Evolutionary conservation across 768 basidiomycete species (phyloP).

Genomic region (Panaeolus papilionaceus): DNA sequence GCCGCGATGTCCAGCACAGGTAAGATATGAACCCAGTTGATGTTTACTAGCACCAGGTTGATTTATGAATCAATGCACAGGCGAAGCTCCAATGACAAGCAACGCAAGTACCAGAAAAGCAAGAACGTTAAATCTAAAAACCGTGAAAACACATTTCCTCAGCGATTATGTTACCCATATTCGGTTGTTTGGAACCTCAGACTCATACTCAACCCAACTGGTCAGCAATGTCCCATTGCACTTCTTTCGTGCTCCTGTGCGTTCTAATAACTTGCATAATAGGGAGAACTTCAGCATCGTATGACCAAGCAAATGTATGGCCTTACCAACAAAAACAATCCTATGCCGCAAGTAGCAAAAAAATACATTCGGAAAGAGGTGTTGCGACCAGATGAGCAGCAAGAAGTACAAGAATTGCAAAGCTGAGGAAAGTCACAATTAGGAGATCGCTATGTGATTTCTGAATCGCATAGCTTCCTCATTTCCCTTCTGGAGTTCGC

Average conservation of each 20-base stretch:
- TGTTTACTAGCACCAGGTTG: too few relatives aligned
- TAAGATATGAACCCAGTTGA: not conserved
- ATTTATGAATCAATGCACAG: too few relatives aligned
- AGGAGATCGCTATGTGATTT: not conserved
- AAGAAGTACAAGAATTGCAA: not conserved
- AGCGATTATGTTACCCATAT: conserved; percentile 38
- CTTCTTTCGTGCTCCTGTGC: conserved; percentile 20
- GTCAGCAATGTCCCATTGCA: conserved; percentile 28
- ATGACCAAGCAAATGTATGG: conserved; percentile 44
- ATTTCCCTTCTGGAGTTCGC: not conserved
- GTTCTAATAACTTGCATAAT: too few relatives aligned
- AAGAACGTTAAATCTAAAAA: conserved; percentile 36
- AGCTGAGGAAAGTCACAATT: not conserved
- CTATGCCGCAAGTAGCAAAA: conserved; percentile 35
- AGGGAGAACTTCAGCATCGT: conserved; percentile 53
- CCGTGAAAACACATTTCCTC: conserved; percentile 34
- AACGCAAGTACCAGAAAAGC: conserved; percentile 2
- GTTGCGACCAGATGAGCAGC: not conserved
- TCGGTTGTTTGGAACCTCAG: conserved; percentile 39
- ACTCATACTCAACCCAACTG: conserved; percentile 47
- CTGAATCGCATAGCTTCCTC: not conserved
- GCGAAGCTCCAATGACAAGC: too few relatives aligned
- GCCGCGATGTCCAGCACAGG: too few relatives aligned
- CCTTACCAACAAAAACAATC: conserved; percentile 40
- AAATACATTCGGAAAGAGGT: conserved; percentile 5